phyloP scores from a whole-genome alignment of 1,284 basidiomycete genomes.

The Moesziomyces globuligerus region DNA sequence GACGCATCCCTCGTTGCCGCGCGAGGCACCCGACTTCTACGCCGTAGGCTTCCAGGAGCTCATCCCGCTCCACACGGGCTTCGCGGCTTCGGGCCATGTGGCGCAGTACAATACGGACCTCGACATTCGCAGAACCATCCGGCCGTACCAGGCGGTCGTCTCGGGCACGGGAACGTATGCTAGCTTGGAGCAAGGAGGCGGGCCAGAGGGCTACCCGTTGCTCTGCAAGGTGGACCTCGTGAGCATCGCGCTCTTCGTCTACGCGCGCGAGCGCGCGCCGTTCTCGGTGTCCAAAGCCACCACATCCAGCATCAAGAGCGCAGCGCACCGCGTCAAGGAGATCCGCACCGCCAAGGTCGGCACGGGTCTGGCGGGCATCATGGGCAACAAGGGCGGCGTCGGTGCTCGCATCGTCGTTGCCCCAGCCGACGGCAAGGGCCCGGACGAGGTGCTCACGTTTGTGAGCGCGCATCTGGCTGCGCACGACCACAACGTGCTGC shows the following conservation, averaged over 20 bases:
- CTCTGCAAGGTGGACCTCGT: constrained; percentile 57
- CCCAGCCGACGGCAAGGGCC: constrained; percentile 37
- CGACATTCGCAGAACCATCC: constrained; percentile 69
- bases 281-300: constrained; percentile 71
- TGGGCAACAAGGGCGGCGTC: constrained; percentile 97
- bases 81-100: constrained; percentile 68
- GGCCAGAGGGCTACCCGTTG: constrained; percentile 62
- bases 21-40: constrained; percentile 75
- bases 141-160: constrained; percentile 65
- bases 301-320: constrained; percentile 79
- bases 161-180: constrained; percentile 59
- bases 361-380: constrained; percentile 68
- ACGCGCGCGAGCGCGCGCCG: constrained; percentile 75
- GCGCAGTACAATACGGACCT: constrained; percentile 75
- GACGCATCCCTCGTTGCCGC: constrained; percentile 40
- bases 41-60: constrained; percentile 90
- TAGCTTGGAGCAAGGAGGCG: constrained; percentile 56
- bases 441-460: constrained; percentile 74
- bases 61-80: constrained; percentile 74
- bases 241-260: constrained; percentile 72
- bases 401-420: constrained; percentile 82
- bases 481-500: constrained; percentile 77
- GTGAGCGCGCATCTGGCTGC: constrained; percentile 90
- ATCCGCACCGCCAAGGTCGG: constrained; percentile 62
- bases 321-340: constrained; percentile 59